Evolutionary conservation across 2,329 filamentous ascomycete species (phyloP), one percentile per base, ranked within the genome.

Genomic region (Fusarium sp.): DNA sequence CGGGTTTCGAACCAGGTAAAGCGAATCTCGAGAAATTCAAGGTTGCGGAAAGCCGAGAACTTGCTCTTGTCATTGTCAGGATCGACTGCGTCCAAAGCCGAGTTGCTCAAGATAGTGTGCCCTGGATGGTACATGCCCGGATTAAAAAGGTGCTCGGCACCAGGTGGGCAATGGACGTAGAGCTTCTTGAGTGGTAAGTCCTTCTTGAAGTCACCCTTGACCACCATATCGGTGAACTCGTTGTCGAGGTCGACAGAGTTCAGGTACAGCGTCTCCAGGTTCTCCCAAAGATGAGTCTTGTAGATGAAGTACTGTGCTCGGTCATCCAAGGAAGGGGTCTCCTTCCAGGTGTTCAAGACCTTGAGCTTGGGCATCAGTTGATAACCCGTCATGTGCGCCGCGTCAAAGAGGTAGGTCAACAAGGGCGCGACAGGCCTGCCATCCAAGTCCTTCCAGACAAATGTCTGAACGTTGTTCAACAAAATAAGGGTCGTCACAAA

Each of bases 281-380:
- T 72, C 5, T 74, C 60, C 71, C 71, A 73, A 11, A 73, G 8
- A 22, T 64, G 60, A 33, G 74, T 31, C 6, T 64, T 72, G 2
- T 72, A 18, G 8, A 52, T 65, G 22, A 73, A 73, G 48, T 74
- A 73, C 22, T 72, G 71, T 2, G 71, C 67, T 41, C 68, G 71
- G 24, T 54, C 61, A 6, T 24, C 50, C 4, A 50, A 35, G 4
- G 45, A 31, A 11, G 61, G 45, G 1, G 43, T 56, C 5, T 54
- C 58, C 41, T 68, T 74, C 67, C 71, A 64, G 2, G 71, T 72
- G 27, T 41, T 64, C 2, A 73, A 43, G 9, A 11, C 31, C 20
- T 50, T 39, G 6, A 73, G 41, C 7, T 65, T 65, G 13, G 71
- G 68, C 71, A 73, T 65, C 2, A 73, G 56, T 20, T 68, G 71